phyloP scores from a whole-genome alignment of 129 eudicot genomes.

The Kitagawia praeruptora region DNA sequence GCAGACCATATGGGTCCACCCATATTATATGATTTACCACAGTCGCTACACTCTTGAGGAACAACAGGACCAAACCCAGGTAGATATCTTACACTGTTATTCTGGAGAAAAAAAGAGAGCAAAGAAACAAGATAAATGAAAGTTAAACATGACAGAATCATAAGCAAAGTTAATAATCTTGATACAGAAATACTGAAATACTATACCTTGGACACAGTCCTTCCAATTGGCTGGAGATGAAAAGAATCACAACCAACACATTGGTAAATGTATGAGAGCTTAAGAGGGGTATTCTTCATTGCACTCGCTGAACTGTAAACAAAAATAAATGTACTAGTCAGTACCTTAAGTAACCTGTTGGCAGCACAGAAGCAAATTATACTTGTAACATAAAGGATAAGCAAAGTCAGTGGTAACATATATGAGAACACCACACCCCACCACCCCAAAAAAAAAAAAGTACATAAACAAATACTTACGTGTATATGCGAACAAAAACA shows the following conservation, averaged over 20 bases:
- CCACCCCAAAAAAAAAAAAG: background rate
- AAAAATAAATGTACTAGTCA: constrained; percentile 10
- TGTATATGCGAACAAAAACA: constrained; percentile 89
- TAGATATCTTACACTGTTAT: constrained; percentile 69
- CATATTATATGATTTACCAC: constrained; percentile 87
- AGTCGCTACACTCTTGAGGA: constrained; percentile 69
- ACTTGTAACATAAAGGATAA: background rate
- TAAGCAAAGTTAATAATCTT: too few relatives aligned
- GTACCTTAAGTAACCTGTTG: background rate
- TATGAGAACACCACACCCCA: background rate
- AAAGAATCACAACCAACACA: constrained; percentile 97
- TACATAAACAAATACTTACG: constrained; percentile 38
- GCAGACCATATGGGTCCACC: constrained; percentile 99
- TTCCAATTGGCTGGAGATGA: constrained; percentile 90
- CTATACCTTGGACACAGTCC: constrained; percentile 79
- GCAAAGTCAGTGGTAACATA: background rate
- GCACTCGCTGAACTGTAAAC: constrained; percentile 85
- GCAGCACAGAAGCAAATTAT: background rate
- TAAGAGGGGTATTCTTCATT: constrained; percentile 95
- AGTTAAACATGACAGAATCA: background rate
- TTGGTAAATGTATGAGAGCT: constrained; percentile 88
- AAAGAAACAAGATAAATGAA: background rate
- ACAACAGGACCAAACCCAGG: constrained; percentile 97
- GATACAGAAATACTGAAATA: background rate
- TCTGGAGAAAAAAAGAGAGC: constrained; percentile 27